phyloP scores from a whole-genome alignment of 306 rosid species.

The peach (Prunus persica) region DNA sequence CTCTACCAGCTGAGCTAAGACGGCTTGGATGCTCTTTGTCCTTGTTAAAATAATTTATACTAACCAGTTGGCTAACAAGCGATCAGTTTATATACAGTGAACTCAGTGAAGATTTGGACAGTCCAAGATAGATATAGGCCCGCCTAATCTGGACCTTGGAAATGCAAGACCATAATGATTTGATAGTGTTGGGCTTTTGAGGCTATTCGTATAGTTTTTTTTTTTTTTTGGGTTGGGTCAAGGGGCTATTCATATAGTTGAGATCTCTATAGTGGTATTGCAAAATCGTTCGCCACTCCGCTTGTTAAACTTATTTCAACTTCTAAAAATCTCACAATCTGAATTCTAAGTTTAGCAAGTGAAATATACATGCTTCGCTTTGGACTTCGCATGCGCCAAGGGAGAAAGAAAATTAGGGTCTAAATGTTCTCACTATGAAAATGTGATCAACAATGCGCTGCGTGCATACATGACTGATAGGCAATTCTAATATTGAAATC shows the following conservation, averaged over 20 bases:
- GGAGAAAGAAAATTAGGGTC: not conserved
- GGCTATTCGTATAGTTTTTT: no score
- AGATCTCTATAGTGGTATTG: no score
- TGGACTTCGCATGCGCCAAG: not conserved
- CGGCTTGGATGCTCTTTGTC: not conserved
- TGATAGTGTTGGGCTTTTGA: no score
- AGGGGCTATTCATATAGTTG: no score
- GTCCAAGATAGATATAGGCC: no score
- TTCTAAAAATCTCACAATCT: not conserved
- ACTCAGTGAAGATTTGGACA: no score
- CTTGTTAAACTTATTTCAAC: not conserved
- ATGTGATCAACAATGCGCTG: not conserved
- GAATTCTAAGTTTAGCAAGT: not conserved
- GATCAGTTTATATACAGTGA: no score
- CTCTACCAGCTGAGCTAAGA: constrained; percentile 20
- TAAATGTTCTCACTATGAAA: not conserved
- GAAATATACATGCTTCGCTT: not conserved
- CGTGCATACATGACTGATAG: not conserved
- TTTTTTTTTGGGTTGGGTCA: no score
- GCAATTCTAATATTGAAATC: not conserved
- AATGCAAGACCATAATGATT: no score
- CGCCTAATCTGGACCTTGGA: no score
- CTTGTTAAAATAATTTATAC: not conserved
- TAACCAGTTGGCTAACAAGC: no score
- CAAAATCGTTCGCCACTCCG: not conserved